Percentiles rank a stretch among this genome's conserved stretches.
These are phyloP conservation scores for Alternaria sp. DNA, from an alignment of 2,329 filamentous ascomycete genomes.

Conservation along the genomic window DNA sequence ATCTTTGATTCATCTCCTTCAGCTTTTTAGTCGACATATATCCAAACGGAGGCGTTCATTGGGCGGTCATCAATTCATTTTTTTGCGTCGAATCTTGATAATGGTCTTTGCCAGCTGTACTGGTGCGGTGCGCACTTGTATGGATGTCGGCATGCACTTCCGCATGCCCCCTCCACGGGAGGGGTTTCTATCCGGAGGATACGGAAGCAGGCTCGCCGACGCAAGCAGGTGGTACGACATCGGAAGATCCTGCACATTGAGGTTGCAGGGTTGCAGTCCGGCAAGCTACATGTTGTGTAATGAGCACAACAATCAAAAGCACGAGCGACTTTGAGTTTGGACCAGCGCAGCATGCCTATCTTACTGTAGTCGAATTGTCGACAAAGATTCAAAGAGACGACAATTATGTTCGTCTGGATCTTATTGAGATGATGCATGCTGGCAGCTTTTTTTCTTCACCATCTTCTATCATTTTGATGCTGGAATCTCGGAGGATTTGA, in stretches of 20 bases:
- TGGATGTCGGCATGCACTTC: constrained; percentile 11
- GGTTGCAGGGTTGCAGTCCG: neutral
- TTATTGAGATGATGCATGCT: neutral
- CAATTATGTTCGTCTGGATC: neutral
- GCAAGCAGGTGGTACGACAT: constrained; percentile 3
- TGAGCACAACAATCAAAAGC: constrained; percentile 12
- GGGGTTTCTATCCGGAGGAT: neutral
- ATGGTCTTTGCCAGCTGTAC: constrained; percentile 7
- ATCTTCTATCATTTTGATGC: neutral
- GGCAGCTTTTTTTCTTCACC: constrained; percentile 3
- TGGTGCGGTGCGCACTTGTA: constrained; percentile 19
- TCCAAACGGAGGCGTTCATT: constrained; percentile 23
- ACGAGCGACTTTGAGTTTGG: constrained; percentile 9
- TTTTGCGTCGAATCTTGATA: constrained; percentile 14
- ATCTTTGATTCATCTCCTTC: constrained; percentile 11
- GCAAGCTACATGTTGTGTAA: neutral
- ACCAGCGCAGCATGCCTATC: constrained; percentile 6
- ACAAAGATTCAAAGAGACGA: constrained; percentile 3
- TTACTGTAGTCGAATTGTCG: neutral
- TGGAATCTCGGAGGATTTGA: constrained; percentile 6
- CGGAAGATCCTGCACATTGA: constrained; percentile 2
- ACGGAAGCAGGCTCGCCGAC: neutral
- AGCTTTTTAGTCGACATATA: constrained; percentile 17
- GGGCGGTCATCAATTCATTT: constrained; percentile 6
- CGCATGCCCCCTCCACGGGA: constrained; percentile 20